Percentiles rank a stretch among this genome's conserved stretches.
Conservation (phyloP, 2,329 filamentous ascomycete genomes). For the Phoma sp. region DNA sequence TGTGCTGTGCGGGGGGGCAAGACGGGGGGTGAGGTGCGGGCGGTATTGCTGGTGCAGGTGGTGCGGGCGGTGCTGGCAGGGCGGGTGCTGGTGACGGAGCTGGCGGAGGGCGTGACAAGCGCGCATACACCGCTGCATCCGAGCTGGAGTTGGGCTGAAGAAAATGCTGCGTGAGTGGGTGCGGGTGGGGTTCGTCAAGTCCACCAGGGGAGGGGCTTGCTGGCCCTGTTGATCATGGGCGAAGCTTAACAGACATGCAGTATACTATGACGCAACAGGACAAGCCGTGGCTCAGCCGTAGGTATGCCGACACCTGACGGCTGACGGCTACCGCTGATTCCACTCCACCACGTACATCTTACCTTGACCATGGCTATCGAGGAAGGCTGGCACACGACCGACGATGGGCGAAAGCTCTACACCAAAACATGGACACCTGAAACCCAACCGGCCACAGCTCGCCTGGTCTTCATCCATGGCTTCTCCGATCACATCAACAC, state of each 20-base stretch:
- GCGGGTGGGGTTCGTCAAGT: slow-evolving; percentile 21
- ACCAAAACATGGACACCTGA: slow-evolving; percentile 68
- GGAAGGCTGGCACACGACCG: slow-evolving; percentile 59
- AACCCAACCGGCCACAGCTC: slow-evolving; percentile 64
- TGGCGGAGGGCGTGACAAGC: slow-evolving; percentile 20
- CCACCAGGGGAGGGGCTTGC: slow-evolving; percentile 2
- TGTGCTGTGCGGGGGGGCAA: slow-evolving; percentile 20
- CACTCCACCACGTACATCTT: not conserved
- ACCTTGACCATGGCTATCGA: slow-evolving; percentile 47
- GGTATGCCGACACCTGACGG: not conserved
- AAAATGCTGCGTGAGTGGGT: slow-evolving; percentile 30
- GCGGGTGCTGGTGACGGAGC: too few relatives aligned
- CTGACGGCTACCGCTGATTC: not conserved
- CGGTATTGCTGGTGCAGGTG: too few relatives aligned
- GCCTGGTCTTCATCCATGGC: slow-evolving; percentile 83
- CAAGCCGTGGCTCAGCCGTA: slow-evolving; percentile 6
- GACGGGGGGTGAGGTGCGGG: slow-evolving; percentile 19
- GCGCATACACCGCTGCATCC: slow-evolving; percentile 26
- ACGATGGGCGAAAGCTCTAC: slow-evolving; percentile 63
- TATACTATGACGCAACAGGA: slow-evolving; percentile 15
- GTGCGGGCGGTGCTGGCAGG: too few relatives aligned
- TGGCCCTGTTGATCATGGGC: slow-evolving; percentile 10
- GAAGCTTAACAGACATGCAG: slow-evolving; percentile 11
- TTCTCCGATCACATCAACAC: slow-evolving; percentile 75
- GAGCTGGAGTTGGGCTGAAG: slow-evolving; percentile 11